Evolutionary conservation across 768 basidiomycete genomes (phyloP).

Genomic region (Suillus discolor): DNA sequence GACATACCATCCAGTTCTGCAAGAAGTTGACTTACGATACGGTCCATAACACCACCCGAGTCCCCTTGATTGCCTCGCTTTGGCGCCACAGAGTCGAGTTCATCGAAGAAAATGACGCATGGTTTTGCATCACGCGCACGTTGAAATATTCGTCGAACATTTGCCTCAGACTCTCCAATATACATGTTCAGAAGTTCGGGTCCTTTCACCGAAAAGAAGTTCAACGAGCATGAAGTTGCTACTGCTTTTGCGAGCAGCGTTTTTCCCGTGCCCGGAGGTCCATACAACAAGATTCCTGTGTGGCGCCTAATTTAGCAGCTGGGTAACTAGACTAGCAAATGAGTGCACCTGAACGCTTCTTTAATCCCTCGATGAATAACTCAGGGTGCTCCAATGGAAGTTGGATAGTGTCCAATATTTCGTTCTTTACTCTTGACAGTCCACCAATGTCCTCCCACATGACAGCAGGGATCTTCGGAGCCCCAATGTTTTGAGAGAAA

Average conservation of each 20-base stretch:
- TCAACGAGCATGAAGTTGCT: conserved; percentile 91
- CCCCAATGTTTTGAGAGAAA: conserved; percentile 94
- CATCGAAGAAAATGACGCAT: conserved; percentile 97
- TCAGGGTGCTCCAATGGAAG: conserved; percentile 90
- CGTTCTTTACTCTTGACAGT: conserved; percentile 80
- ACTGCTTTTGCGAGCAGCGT: conserved; percentile 95
- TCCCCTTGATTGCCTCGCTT: conserved; percentile 95
- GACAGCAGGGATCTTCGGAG: conserved; percentile 93
- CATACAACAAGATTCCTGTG: conserved; percentile 86
- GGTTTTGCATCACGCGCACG: conserved; percentile 89
- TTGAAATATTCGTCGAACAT: conserved; percentile 91
- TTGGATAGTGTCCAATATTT: conserved; percentile 96
- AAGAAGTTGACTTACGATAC: conserved; percentile 92
- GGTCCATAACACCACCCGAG: conserved; percentile 97
- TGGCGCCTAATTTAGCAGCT: conserved; percentile 8
- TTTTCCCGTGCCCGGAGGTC: conserved; percentile 95
- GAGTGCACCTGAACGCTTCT: conserved; percentile 86
- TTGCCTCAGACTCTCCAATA: conserved; percentile 97
- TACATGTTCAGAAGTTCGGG: conserved; percentile 98
- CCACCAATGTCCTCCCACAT: conserved; percentile 99
- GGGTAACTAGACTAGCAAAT: not conserved
- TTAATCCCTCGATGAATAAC: conserved; percentile 85
- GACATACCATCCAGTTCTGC: conserved; percentile 95
- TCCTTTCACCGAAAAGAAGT: conserved; percentile 97
- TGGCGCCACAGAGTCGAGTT: conserved; percentile 92